phyloP scores from a whole-genome alignment of 148 eudicot genomes.

The Rhododendron williamsianum region DNA sequence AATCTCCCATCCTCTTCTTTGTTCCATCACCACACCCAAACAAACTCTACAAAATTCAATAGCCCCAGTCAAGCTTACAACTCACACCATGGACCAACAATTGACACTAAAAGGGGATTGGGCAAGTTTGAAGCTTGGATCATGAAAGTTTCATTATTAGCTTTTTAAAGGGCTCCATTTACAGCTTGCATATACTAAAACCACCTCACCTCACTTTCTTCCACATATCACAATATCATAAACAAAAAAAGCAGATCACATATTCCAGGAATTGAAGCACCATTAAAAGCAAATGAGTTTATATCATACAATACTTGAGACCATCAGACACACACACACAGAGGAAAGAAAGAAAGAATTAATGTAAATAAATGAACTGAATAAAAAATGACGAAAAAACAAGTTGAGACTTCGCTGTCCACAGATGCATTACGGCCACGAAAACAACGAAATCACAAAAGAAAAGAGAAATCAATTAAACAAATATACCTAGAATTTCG shows the following conservation, averaged over 20 bases:
- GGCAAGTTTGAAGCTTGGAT: neutral
- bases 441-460: too few species aligned
- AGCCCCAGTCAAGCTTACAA: too few species aligned
- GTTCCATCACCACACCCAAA: too few species aligned
- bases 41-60: too few species aligned
- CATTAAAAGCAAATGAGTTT: neutral
- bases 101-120: neutral
- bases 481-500: too few species aligned
- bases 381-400: too few species aligned
- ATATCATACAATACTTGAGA: neutral
- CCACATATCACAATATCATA: neutral
- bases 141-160: neutral
- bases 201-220: neutral
- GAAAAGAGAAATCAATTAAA: too few species aligned
- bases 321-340: neutral
- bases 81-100: too few species aligned
- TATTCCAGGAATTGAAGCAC: neutral
- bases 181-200: neutral
- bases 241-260: neutral
- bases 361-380: too few species aligned
- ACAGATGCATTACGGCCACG: too few species aligned
- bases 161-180: neutral
- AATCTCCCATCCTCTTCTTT: too few species aligned
- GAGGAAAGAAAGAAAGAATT: neutral
- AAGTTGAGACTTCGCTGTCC: neutral